Evolutionary conservation across 78 protist genomes (phyloP), one percentile per base, ranked within the genome.

Genomic region (Dictyostelium purpureum): DNA sequence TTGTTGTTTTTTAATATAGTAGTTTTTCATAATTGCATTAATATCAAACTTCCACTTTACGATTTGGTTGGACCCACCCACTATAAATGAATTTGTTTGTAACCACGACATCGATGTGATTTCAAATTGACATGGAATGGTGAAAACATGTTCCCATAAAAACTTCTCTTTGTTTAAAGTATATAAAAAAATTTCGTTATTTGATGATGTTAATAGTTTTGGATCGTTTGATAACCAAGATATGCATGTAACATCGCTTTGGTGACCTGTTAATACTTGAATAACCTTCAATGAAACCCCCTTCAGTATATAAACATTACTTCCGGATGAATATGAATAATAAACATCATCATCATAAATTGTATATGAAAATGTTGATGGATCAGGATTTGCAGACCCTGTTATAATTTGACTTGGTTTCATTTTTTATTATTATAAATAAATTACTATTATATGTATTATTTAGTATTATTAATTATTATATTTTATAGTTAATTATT

Each of bases 351-450:
- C 90, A 12, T 83, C 65, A 31, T 69, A 56, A 56, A 69, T 24
- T n/a, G 90, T 83, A 40, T 45, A 71, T 40, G 80, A 6, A 67
- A 83, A 83, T 70, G 90, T 83, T 37, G n/a, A 11, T 11, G 90
- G 80, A 37, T 52, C 69, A 0, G 89, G 66, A 42, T 83, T 83
- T 0, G 90, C 90, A 16, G 90, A 74, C 11, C 90, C 90, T 42
- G 90, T 71, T 18, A 83, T 59, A 35, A 83, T 83, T 49, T 83
- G 90, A 83, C 80, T 83, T 71, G 90, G 90, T 38, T 49, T 70
- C 90, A 82, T 82, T 45, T 45, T 79, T 7, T 40, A 31, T 69
- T 18, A 7, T 56, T 18, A 7, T 56, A 56, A 14, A n/a, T 43
- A 43, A 2, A 7, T 38, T 24, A 37, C 74, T 66, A 6, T 66